Evolutionary conservation across 257 asterid species (phyloP).

Genomic region (Fraxinus quadrangulata): DNA sequence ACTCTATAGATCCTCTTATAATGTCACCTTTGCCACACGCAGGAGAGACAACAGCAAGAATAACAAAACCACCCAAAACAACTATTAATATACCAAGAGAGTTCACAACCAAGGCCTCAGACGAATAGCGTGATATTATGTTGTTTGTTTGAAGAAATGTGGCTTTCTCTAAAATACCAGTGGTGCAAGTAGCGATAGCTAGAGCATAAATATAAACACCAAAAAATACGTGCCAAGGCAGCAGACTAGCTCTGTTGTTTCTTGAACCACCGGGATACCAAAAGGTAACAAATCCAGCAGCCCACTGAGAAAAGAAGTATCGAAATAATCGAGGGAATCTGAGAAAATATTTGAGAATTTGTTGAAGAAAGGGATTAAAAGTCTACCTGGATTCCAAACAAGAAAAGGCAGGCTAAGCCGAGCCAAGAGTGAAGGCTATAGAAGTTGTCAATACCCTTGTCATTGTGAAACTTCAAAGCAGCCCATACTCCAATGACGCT

Average conservation of each 20-base stretch:
- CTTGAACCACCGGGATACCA: conserved; percentile 93
- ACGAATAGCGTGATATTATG: conserved; percentile 72
- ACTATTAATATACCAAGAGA: conserved; percentile 65
- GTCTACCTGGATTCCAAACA: conserved; percentile 77
- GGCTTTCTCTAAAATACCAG: conserved; percentile 85
- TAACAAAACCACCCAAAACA: conserved; percentile 75
- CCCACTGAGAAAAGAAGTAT: conserved; percentile 53
- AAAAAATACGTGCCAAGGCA: conserved; percentile 75
- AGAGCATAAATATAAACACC: conserved; percentile 76
- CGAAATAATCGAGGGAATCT: background rate
- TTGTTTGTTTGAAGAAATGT: conserved; percentile 73
- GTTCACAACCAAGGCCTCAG: conserved; percentile 74
- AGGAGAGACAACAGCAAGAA: conserved; percentile 72
- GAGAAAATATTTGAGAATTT: background rate
- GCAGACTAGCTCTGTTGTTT: conserved; percentile 54
- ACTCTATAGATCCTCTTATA: conserved; percentile 38
- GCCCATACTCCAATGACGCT: conserved; percentile 74
- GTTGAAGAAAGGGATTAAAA: background rate
- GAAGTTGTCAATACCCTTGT: conserved; percentile 75
- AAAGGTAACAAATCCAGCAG: conserved; percentile 64
- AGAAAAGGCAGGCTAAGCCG: conserved; percentile 70
- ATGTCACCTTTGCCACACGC: conserved; percentile 44
- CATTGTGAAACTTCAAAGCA: conserved; percentile 80
- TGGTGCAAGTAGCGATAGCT: conserved; percentile 66
- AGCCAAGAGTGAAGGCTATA: conserved; percentile 94